These are phyloP conservation scores for Thielaviopsis ethacetica DNA, from an alignment of 2,329 filamentous ascomycete species.

Conservation along the genomic window DNA sequence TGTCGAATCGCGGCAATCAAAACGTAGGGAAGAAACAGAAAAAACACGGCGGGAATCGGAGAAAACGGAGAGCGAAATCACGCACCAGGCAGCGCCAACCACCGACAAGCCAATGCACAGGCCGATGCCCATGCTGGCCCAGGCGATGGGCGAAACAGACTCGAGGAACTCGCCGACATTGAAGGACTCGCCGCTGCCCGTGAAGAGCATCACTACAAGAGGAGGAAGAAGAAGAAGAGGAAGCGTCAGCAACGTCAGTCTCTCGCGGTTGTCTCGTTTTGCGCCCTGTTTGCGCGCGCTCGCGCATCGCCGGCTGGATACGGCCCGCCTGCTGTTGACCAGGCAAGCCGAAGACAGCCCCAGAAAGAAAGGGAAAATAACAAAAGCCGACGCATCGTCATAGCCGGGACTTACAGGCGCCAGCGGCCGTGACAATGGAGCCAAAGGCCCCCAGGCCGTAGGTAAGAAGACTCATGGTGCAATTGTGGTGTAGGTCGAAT, in stretches of 20 bases:
- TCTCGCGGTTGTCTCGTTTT: neutral
- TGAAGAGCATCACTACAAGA: slow-evolving; percentile 84
- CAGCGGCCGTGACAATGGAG: slow-evolving; percentile 54
- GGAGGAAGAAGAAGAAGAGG: neutral
- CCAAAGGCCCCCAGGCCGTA: slow-evolving; percentile 56
- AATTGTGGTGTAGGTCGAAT: slow-evolving; percentile 6
- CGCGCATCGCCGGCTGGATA: neutral
- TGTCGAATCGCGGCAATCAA: neutral
- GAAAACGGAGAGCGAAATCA: slow-evolving; percentile 12
- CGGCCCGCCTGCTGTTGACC: too few species aligned
- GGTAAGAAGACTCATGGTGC: slow-evolving; percentile 49
- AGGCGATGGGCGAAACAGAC: slow-evolving; percentile 82
- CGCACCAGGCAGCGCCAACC: slow-evolving; percentile 90
- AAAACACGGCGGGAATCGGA: neutral
- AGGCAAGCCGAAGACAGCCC: too few species aligned
- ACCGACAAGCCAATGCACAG: slow-evolving; percentile 94
- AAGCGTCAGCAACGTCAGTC: neutral
- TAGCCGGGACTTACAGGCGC: slow-evolving; percentile 49
- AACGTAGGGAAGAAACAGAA: too few species aligned
- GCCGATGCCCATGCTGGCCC: slow-evolving; percentile 79
- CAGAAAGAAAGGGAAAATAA: neutral
- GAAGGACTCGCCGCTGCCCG: slow-evolving; percentile 87
- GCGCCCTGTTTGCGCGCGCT: neutral
- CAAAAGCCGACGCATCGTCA: neutral
- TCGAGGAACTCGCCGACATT: slow-evolving; percentile 95